Evolutionary conservation across 371 early-diverging fungal species (phyloP).

Genomic region (Actinomortierella ambigua): DNA sequence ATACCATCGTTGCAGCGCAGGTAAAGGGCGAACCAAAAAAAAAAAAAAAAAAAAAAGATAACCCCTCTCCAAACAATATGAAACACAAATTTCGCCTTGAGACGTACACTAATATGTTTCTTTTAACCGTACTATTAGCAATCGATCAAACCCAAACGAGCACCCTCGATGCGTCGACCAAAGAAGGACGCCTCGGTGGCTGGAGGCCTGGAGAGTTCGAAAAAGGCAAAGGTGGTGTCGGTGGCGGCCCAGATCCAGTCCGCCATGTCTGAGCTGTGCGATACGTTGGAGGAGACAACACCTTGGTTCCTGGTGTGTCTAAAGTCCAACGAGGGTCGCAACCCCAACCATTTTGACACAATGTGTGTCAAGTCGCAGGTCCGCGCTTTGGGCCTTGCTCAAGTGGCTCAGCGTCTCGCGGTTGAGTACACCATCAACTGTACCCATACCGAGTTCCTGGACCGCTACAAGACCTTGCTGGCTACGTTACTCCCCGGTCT

Average conservation of each 20-base stretch:
- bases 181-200: constrained; percentile 37
- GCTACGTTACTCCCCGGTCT: constrained; percentile 44
- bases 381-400: constrained; percentile 64
- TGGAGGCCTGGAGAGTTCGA: constrained; percentile 16
- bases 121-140: constrained; percentile 56
- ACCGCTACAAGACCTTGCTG: constrained; percentile 67
- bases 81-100: too few species aligned
- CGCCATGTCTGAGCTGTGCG: constrained; percentile 78
- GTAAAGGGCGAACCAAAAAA: constrained; percentile 7
- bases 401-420: constrained; percentile 61
- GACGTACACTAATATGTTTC: too few species aligned
- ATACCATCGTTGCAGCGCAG: constrained; percentile 75
- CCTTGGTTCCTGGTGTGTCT: constrained; percentile 90
- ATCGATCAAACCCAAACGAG: constrained; percentile 70
- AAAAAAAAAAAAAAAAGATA: background rate
- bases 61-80: constrained; percentile 14
- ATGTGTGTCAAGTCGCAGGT: constrained; percentile 70
- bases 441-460: constrained; percentile 69
- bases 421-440: constrained; percentile 71
- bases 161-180: constrained; percentile 69
- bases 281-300: constrained; percentile 81
- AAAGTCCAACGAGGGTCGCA: constrained; percentile 74
- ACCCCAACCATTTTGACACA: constrained; percentile 58
- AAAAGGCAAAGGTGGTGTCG: constrained; percentile 53
- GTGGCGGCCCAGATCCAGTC: constrained; percentile 74